Percentiles rank a stretch among this genome's conserved stretches.
Evolutionary conservation across 495 filamentous ascomycete species (phyloP).

Genomic region (Aspergillus carlsbadensis): DNA sequence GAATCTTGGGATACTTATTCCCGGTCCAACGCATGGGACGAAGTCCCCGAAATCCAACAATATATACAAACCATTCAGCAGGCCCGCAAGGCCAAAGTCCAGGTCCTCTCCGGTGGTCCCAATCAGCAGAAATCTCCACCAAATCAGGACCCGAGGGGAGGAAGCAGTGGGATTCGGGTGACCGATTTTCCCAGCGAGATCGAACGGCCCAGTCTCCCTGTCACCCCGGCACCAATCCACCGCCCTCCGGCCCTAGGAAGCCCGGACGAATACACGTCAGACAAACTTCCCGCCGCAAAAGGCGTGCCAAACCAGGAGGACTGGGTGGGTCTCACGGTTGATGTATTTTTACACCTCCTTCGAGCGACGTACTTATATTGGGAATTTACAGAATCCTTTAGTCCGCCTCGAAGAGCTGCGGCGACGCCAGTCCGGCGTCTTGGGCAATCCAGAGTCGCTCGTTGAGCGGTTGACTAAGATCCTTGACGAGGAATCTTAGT

Average conservation of each 20-base stretch:
- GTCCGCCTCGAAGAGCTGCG: conserved; percentile 68
- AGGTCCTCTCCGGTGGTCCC: conserved; percentile 43
- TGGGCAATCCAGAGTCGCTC: conserved; percentile 38
- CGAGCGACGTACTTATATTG: conserved; percentile 60
- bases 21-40: conserved; percentile 84
- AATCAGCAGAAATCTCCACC: conserved; percentile 2
- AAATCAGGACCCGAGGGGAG: conserved; percentile 17
- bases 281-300: conserved; percentile 65
- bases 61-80: conserved; percentile 73
- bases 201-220: conserved; percentile 86
- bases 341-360: conserved; percentile 48
- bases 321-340: conserved; percentile 78
- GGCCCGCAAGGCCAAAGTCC: conserved; percentile 58
- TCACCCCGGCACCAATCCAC: conserved; percentile 78
- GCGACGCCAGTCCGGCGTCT: conserved; percentile 57
- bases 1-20: conserved; percentile 65
- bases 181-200: conserved; percentile 84
- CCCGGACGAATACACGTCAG: conserved; percentile 40
- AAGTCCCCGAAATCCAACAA: conserved; percentile 73
- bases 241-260: conserved; percentile 52
- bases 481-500: background rate
- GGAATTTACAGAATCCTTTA: conserved; percentile 66
- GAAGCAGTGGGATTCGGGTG: conserved; percentile 56
- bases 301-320: conserved; percentile 82
- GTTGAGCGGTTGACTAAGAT: conserved; percentile 12